Percentiles rank a stretch among this genome's conserved stretches.
phyloP scores from a whole-genome alignment of 1,139 yeast genomes.

The Lodderomyces beijingensis region DNA sequence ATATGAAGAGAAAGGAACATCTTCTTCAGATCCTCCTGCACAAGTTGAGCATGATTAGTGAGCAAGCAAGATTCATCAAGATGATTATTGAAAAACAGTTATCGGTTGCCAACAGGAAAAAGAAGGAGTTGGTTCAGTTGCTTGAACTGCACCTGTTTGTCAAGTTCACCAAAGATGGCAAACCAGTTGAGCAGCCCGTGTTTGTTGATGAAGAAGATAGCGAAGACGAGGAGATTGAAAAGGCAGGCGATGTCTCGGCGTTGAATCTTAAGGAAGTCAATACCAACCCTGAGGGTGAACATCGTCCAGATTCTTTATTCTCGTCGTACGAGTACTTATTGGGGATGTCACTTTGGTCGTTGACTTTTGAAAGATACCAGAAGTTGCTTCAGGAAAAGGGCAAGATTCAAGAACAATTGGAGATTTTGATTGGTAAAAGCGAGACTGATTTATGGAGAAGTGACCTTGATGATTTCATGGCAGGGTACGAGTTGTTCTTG shows the following conservation, averaged over 20 bases:
- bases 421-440: constrained; percentile 56
- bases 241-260: constrained; percentile 38
- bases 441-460: constrained; percentile 87
- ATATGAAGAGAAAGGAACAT: constrained; percentile 85
- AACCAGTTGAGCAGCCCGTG: constrained; percentile 33
- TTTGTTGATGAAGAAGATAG: constrained; percentile 22
- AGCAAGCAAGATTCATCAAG: constrained; percentile 90
- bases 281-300: constrained; percentile 26
- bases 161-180: constrained; percentile 67
- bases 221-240: constrained; percentile 28
- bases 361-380: constrained; percentile 86
- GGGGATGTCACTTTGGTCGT: constrained; percentile 91
- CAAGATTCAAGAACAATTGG: constrained; percentile 69
- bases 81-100: constrained; percentile 77
- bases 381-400: constrained; percentile 68
- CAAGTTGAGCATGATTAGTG: constrained; percentile 67
- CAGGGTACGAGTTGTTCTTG: constrained; percentile 61
- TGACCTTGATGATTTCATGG: constrained; percentile 73
- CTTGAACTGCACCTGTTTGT: constrained; percentile 67
- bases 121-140: constrained; percentile 58
- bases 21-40: constrained; percentile 67
- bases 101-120: constrained; percentile 69
- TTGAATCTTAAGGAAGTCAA: constrained; percentile 21
- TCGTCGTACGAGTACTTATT: constrained; percentile 70
- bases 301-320: constrained; percentile 40